These are phyloP conservation scores for Tuber brumale DNA, from an alignment of 495 filamentous ascomycete genomes.

Conservation along the genomic window DNA sequence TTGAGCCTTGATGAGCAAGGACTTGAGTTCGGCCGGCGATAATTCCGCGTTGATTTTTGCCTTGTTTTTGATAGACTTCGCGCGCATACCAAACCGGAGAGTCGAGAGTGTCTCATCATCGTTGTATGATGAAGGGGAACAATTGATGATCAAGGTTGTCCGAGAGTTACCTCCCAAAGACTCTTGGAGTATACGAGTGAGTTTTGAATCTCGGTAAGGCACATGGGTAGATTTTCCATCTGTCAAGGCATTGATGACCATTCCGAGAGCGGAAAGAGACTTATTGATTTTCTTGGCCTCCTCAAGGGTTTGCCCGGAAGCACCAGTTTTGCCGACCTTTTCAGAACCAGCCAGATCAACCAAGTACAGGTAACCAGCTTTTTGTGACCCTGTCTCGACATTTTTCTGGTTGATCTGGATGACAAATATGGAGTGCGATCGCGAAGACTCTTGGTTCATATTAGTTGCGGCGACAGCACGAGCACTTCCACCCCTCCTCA, in stretches of 20 bases:
- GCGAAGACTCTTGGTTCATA: conserved; percentile 98
- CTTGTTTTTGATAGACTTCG: conserved; percentile 99
- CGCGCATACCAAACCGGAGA: conserved; percentile 88
- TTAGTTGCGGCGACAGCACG: conserved; percentile 96
- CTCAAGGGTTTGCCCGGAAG: conserved; percentile 93
- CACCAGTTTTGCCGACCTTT: conserved; percentile 97
- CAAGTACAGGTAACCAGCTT: conserved; percentile 92
- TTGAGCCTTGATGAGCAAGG: conserved; percentile 83
- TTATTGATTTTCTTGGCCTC: conserved; percentile 99
- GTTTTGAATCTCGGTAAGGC: conserved; percentile 95
- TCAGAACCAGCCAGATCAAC: conserved; percentile 97
- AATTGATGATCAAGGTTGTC: conserved; percentile 96
- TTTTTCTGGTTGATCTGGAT: conserved; percentile 98
- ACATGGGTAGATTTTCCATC: conserved; percentile 98
- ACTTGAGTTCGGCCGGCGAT: conserved; percentile 89
- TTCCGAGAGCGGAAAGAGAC: conserved; percentile 92
- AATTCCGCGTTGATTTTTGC: conserved; percentile 98
- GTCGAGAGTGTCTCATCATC: conserved; percentile 92
- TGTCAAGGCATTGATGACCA: conserved; percentile 97
- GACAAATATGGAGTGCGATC: conserved; percentile 97
- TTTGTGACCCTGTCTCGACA: conserved; percentile 89
- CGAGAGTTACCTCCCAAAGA: conserved; percentile 93
- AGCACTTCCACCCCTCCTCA: conserved; percentile 82
- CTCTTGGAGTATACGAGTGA: conserved; percentile 95
- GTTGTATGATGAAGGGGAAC: conserved; percentile 96